phyloP scores from a whole-genome alignment of 2,329 filamentous ascomycete species.

The Coniella lustricola region DNA sequence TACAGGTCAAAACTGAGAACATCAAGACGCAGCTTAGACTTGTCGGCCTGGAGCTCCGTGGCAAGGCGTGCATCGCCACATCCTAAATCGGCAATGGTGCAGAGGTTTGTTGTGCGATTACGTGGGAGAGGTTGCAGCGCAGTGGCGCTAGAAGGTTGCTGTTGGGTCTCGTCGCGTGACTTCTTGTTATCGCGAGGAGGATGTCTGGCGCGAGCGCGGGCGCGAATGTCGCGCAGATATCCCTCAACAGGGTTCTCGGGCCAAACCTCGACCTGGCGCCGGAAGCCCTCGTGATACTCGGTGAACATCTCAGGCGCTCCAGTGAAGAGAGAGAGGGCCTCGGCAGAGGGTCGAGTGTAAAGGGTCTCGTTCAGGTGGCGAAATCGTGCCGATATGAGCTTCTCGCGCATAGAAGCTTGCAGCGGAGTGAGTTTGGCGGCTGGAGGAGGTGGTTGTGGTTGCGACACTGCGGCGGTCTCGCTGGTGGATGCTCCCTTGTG shows the following conservation, averaged over 20 bases:
- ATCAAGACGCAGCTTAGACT: constrained; percentile 62
- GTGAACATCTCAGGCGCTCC: constrained; percentile 86
- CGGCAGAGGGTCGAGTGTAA: constrained; percentile 81
- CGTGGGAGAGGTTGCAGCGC: constrained; percentile 55
- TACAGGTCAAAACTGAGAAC: constrained; percentile 85
- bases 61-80: constrained; percentile 88
- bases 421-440: constrained; percentile 71
- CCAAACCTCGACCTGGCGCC: constrained; percentile 91
- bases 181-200: constrained; percentile 14
- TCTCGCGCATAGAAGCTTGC: constrained; percentile 89
- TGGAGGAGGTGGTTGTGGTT: constrained; percentile 19
- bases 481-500: constrained; percentile 18
- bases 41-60: constrained; percentile 55
- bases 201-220: constrained; percentile 51
- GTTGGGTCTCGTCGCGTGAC: constrained; percentile 4
- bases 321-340: constrained; percentile 77
- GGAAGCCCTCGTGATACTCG: constrained; percentile 95
- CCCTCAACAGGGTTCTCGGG: constrained; percentile 91
- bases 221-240: constrained; percentile 67
- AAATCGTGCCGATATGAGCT: constrained; percentile 91
- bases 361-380: constrained; percentile 95
- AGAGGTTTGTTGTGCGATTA: constrained; percentile 53
- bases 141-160: constrained; percentile 23
- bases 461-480: constrained; percentile 4
- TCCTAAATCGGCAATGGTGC: constrained; percentile 82